These are phyloP conservation scores for Candida pseudoglaebosa DNA, from an alignment of 805 yeast species.

Conservation along the genomic window DNA sequence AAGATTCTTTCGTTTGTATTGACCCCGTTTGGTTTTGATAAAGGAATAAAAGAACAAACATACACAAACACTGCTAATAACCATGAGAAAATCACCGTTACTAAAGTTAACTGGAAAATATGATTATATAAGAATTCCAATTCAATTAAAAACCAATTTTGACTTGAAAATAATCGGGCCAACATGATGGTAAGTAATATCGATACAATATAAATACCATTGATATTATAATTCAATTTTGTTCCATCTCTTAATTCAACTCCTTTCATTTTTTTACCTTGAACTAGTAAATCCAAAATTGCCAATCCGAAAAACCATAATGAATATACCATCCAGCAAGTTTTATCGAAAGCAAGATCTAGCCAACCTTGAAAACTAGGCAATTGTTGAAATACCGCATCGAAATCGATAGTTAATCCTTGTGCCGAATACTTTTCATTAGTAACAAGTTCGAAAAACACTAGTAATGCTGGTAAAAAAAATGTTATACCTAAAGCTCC, in stretches of 20 bases:
- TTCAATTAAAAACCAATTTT: constrained; percentile 68
- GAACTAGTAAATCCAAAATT: constrained; percentile 55
- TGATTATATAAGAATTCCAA: constrained; percentile 70
- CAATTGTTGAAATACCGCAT: constrained; percentile 32
- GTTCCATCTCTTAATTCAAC: constrained; percentile 74
- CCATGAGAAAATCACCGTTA: constrained; percentile 62
- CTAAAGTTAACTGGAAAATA: constrained; percentile 58
- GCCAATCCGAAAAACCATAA: constrained; percentile 71
- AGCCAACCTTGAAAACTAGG: constrained; percentile 24
- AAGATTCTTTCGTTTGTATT: constrained; percentile 65
- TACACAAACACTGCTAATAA: constrained; percentile 63
- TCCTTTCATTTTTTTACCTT: constrained; percentile 62
- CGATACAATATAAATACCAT: constrained; percentile 61
- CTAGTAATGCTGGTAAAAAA: constrained; percentile 63
- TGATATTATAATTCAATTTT: constrained; percentile 67
- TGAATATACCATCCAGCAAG: constrained; percentile 61
- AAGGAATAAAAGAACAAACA: constrained; percentile 61
- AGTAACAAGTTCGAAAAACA: constrained; percentile 55
- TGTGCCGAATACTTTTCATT: constrained; percentile 54
- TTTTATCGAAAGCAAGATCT: constrained; percentile 35
- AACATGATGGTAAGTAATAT: constrained; percentile 35
- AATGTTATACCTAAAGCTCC: constrained; percentile 69
- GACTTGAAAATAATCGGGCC: constrained; percentile 44
- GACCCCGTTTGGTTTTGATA: constrained; percentile 44
- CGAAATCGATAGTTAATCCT: constrained; percentile 45